Conservation (phyloP, 2,329 filamentous ascomycete genomes). For the Monosporascus sp. region DNA sequence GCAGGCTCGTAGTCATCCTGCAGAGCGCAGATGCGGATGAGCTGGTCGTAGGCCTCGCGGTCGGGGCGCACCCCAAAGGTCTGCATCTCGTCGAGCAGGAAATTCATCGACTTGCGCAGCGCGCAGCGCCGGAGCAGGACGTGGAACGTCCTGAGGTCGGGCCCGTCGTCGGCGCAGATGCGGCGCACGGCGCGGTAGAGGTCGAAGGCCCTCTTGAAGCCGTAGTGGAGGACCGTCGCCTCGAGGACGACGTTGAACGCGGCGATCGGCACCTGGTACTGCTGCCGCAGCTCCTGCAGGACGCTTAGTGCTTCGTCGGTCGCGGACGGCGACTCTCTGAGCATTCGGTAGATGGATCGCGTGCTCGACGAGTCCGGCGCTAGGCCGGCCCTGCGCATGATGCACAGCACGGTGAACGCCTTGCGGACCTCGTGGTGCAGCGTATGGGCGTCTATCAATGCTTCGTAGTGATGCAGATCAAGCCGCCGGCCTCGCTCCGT, state of each 20-base stretch:
- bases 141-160: constrained; percentile 31
- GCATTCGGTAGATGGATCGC: constrained; percentile 52
- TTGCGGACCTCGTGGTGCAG: constrained; percentile 53
- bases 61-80: constrained; percentile 27
- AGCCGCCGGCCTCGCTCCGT: constrained; percentile 53
- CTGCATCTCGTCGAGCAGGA: constrained; percentile 33
- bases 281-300: constrained; percentile 48
- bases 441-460: constrained; percentile 67
- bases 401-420: constrained; percentile 64
- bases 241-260: constrained; percentile 39
- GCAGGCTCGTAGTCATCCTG: constrained; percentile 30
- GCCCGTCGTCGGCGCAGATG: constrained; percentile 27
- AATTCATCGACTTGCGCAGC: constrained; percentile 23
- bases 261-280: constrained; percentile 30
- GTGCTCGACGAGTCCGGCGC: constrained; percentile 55
- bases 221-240: constrained; percentile 18
- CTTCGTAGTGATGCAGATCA: constrained; percentile 69
- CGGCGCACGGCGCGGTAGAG: constrained; percentile 32
- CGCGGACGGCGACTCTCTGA: constrained; percentile 42
- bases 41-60: constrained; percentile 22
- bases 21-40: constrained; percentile 27
- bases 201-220: constrained; percentile 26
- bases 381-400: constrained; percentile 64
- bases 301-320: constrained; percentile 48
- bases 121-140: constrained; percentile 28